Evolutionary conservation across 176 grass and related monocot genomes (phyloP).

Genomic region (Bonia amplexicaulis): DNA sequence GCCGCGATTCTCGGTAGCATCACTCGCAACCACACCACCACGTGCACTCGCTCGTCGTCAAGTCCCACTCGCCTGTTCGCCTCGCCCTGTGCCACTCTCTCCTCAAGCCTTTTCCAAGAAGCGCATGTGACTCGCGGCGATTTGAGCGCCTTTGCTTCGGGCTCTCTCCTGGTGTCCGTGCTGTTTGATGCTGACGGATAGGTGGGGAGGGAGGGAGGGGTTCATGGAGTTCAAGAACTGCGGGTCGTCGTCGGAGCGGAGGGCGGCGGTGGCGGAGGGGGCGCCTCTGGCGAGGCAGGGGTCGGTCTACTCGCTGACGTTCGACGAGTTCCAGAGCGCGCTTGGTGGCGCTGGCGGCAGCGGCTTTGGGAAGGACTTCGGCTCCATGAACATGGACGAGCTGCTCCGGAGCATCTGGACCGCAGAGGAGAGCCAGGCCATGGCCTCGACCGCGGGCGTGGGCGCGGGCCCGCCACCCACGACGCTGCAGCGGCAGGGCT

Average conservation of each 20-base stretch:
- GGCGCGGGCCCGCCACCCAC: background rate
- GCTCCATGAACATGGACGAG: constrained; percentile 98
- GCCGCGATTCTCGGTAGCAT: constrained; percentile 1
- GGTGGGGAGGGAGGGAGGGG: background rate
- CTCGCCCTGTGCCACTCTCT: background rate
- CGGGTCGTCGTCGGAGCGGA: constrained; percentile 35
- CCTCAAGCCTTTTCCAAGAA: constrained; percentile 23
- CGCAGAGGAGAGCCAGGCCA: constrained; percentile 80
- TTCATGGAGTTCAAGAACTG: constrained; percentile 40
- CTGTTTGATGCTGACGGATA: constrained; percentile 17
- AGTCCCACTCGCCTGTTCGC: background rate
- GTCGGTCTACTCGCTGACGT: constrained; percentile 76
- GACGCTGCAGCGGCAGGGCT: constrained; percentile 66
- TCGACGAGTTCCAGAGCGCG: constrained; percentile 83
- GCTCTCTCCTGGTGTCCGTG: constrained; percentile 9
- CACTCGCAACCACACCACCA: background rate
- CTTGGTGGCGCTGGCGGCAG: constrained; percentile 23
- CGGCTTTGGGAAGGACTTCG: constrained; percentile 61
- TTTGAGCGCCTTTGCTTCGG: constrained; percentile 6
- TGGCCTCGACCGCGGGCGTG: constrained; percentile 27
- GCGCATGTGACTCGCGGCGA: constrained; percentile 37
- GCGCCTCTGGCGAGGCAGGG: constrained; percentile 46
- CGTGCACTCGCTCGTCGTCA: background rate
- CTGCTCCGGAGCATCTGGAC: constrained; percentile 93
- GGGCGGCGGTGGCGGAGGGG: background rate